Evolutionary conservation across 73 alveolate species (phyloP), one percentile per base, ranked within the genome.

Genomic region (Paramecium primaurelia): DNA sequence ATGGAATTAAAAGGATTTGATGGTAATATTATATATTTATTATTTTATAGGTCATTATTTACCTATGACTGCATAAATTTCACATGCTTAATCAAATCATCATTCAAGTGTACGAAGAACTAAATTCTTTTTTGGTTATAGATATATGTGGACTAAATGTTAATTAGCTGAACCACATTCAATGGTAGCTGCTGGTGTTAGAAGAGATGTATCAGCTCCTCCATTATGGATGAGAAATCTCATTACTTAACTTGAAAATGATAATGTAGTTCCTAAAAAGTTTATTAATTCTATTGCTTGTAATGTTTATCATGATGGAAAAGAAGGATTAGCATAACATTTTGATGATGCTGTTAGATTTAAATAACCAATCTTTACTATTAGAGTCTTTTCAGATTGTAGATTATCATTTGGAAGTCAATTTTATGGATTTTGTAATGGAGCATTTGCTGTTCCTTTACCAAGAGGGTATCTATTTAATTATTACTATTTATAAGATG

Each of bases 261-360:
- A 71, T 30, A 26, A 20, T 26, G 25, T 71, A 44, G 58, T 93
- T 2, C 92, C 86, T 12, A 69, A 96, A 88, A 92, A 88, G 59
- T 96, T 96, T 83, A 95, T 95, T 12, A 96, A 96, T 87, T 94
- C 97, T 47, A 90, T 95, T 38, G 99, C 99, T 4, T 84, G 96
- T 88, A 96, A 96, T 71, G 96, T 96, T 40, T 96, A 96, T 83
- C 98, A 96, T 60, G 99, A 96, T 89, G 99, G 99, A n/a, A 96
- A 93, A 37, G 99, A 96, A 95, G 99, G 99, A 26, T 93, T 96
- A 54, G 98, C 97, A 8, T 92, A 95, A 83, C 99, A 96, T 86
- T 96, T 96, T 93, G 99, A 96, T 89, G 99, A 96, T 94, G 99
- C 99, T 38, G 95, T 94, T 22, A 92, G 99, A 68, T 96, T 96